A percentile compares a stretch with the other conserved stretches of the same genome.
These are phyloP conservation scores for Priceomyces carsonii DNA, from an alignment of 805 yeast species.

Conservation along the genomic window DNA sequence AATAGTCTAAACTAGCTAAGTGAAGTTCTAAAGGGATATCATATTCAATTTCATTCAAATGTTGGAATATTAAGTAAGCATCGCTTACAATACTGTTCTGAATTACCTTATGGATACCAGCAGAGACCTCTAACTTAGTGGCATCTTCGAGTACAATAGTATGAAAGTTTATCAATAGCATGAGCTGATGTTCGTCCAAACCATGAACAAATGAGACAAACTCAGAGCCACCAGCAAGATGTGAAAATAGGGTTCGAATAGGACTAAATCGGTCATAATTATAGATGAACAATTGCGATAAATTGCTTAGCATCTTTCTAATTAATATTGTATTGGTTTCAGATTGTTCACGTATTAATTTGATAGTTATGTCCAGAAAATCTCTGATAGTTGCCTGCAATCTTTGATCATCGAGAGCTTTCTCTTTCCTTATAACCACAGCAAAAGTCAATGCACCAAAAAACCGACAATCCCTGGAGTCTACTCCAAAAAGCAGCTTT, in stretches of 20 bases:
- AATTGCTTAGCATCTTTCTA: constrained; percentile 57
- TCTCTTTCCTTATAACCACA: constrained; percentile 50
- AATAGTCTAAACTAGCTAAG: constrained; percentile 21
- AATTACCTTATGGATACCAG: constrained; percentile 39
- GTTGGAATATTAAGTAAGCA: constrained; percentile 16
- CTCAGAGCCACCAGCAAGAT: constrained; percentile 5
- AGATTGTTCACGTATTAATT: constrained; percentile 6
- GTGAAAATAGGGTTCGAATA: constrained; percentile 19
- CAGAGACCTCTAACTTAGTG: constrained; percentile 30
- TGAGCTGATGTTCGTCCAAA: constrained; percentile 13
- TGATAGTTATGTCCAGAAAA: constrained; percentile 4
- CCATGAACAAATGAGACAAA: constrained; percentile 2
- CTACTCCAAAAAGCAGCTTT: constrained; percentile 43
- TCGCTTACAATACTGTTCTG: constrained; percentile 33
- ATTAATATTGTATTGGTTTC: constrained; percentile 40
- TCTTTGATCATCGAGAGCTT: constrained; percentile 10
- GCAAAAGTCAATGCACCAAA: constrained; percentile 82
- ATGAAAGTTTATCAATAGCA: constrained; percentile 32
- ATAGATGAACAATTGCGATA: constrained; percentile 49
- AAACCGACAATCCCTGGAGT: constrained; percentile 55
- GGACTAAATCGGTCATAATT: constrained; percentile 36
- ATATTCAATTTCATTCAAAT: constrained; percentile 11
- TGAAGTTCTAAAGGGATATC: constrained; percentile 11
- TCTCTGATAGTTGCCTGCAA: constrained; percentile 13
- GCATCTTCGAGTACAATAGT: constrained; percentile 56